Conservation (phyloP, 805 yeast species). For the Metschnikowia borealis region DNA sequence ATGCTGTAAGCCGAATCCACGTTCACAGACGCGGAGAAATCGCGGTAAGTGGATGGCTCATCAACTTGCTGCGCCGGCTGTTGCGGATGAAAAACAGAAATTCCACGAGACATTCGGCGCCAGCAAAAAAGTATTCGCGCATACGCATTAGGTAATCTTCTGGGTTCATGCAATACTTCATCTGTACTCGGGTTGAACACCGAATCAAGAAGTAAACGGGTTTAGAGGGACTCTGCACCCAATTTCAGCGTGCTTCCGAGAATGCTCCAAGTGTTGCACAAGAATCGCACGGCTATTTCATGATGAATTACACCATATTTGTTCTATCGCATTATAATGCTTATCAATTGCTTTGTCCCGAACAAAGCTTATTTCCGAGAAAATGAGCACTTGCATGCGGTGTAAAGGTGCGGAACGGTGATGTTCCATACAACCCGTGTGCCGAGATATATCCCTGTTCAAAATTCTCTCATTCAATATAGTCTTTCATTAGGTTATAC, state of each 20-base stretch:
- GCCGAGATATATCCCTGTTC: constrained; percentile 1
- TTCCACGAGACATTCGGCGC: neutral
- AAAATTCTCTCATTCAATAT: neutral
- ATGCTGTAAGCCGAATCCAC: too few relatives aligned
- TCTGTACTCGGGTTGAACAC: neutral
- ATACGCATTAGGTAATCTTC: neutral
- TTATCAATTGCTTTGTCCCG: neutral
- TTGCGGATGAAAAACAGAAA: neutral
- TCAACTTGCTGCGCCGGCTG: neutral
- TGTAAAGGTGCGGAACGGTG: constrained; percentile 3
- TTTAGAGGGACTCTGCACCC: neutral
- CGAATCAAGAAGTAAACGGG: neutral
- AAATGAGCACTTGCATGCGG: constrained; percentile 2
- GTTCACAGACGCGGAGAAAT: neutral
- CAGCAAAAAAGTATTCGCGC: constrained; percentile 1
- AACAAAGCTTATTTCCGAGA: neutral
- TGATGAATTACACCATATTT: neutral
- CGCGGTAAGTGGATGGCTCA: neutral
- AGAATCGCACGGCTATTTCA: too few relatives aligned
- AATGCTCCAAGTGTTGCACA: too few relatives aligned
- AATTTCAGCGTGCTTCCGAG: neutral
- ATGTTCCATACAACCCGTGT: constrained; percentile 2
- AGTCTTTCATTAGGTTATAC: neutral
- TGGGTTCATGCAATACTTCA: neutral
- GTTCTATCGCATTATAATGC: neutral